A percentile compares a stretch with the other conserved stretches of the same genome.
Evolutionary conservation across 2,329 filamentous ascomycete species (phyloP).

Genomic region (Penicillium sp.): DNA sequence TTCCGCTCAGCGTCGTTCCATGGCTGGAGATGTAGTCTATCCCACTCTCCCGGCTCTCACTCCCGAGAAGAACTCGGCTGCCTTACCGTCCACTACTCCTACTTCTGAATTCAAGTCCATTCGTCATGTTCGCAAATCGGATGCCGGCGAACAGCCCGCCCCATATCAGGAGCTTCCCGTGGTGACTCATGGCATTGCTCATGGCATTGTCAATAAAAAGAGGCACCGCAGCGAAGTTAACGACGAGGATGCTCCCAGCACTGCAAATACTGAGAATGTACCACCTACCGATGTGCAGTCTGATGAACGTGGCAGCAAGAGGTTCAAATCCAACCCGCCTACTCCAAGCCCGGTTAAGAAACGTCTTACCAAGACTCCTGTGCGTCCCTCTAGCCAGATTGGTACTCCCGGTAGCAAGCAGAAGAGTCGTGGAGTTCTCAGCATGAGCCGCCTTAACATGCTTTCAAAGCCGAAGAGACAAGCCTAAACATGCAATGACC

Average conservation of each 20-base stretch:
- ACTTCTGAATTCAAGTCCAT: conserved; percentile 35
- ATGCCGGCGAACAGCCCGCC: conserved; percentile 14
- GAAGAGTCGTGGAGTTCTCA: conserved; percentile 37
- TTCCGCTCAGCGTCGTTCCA: conserved; percentile 20
- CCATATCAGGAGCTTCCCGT: conserved; percentile 32
- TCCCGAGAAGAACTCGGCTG: conserved; percentile 30
- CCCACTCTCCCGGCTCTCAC: conserved; percentile 39
- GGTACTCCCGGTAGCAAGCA: conserved; percentile 33
- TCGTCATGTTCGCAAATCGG: conserved; percentile 41
- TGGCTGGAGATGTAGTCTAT: conserved; percentile 34
- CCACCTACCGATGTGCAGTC: conserved; percentile 26
- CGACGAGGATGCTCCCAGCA: conserved; percentile 21
- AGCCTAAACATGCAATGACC: conserved; percentile 17
- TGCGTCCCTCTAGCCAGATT: conserved; percentile 22
- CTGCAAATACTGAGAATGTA: conserved; percentile 32
- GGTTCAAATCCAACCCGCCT: conserved; percentile 36
- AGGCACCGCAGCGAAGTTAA: conserved; percentile 35
- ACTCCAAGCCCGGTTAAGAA: conserved; percentile 38
- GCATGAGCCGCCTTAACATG: conserved; percentile 49
- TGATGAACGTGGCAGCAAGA: conserved; percentile 35
- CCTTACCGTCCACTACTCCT: conserved; percentile 9
- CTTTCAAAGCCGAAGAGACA: conserved; percentile 47
- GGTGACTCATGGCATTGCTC: conserved; percentile 42
- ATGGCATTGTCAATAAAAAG: conserved; percentile 44
- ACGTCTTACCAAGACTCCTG: conserved; percentile 32